Evolutionary conservation across 2,329 filamentous ascomycete species (phyloP).

Genomic region (Fusarium goolgardi): DNA sequence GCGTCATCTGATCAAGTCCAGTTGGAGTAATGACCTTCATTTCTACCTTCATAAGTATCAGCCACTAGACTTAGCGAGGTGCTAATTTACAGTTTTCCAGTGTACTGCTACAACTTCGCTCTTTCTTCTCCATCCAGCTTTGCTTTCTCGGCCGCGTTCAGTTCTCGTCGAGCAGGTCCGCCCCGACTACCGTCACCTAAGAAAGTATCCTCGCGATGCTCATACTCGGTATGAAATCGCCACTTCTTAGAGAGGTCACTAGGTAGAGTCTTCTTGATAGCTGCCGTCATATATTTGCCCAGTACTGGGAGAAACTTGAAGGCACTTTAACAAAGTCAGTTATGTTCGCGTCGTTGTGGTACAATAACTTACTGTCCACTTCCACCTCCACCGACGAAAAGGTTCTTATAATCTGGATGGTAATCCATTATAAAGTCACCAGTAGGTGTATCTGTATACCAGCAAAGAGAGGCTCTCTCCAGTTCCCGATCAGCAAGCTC

Average conservation of each 20-base stretch:
- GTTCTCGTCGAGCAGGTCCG: slow-evolving; percentile 26
- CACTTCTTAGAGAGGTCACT: slow-evolving; percentile 28
- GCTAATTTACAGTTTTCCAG: neutral
- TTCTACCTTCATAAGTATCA: slow-evolving; percentile 5
- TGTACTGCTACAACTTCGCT: neutral
- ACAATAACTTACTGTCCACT: slow-evolving; percentile 37
- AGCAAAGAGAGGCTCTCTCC: slow-evolving; percentile 25
- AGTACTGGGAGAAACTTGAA: slow-evolving; percentile 40
- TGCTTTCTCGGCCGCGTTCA: slow-evolving; percentile 9
- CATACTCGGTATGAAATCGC: slow-evolving; percentile 31
- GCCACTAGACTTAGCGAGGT: slow-evolving; percentile 22
- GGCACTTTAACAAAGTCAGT: slow-evolving; percentile 12
- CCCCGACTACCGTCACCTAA: slow-evolving; percentile 37
- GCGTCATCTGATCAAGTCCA: slow-evolving; percentile 31
- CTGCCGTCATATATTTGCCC: slow-evolving; percentile 21
- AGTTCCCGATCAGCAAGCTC: slow-evolving; percentile 33
- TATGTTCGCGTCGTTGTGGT: accelerated
- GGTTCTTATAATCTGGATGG: slow-evolving; percentile 38
- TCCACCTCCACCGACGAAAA: slow-evolving; percentile 34
- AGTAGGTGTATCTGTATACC: slow-evolving; percentile 40
- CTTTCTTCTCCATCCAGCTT: slow-evolving; percentile 6
- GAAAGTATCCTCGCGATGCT: slow-evolving; percentile 24
- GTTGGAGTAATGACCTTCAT: slow-evolving; percentile 25
- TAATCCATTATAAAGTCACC: slow-evolving; percentile 43
- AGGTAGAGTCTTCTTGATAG: slow-evolving; percentile 18